Base-by-base conservation (phyloP, 129 eudicot species). In the Glebionis coronaria region DNA sequence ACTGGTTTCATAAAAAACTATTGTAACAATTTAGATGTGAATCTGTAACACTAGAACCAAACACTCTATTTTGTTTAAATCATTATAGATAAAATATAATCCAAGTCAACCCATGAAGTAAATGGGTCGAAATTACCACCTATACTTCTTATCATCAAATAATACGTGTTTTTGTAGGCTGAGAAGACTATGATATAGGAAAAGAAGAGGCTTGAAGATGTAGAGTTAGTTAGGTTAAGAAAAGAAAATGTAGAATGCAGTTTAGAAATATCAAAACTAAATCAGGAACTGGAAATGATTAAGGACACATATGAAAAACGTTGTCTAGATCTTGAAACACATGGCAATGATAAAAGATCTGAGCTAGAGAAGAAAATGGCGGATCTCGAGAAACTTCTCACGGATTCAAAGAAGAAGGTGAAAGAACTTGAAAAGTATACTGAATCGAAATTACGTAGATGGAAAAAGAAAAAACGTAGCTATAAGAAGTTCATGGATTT, bases 381-480 rank as follows among this genome's bases (percentile, higher is more conserved):
- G 51, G 91, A 85, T 76, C 88, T 87, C 58, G 86, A 83, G 54
- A 27, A 66, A 65, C 85, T 73, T 67, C 65, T 80, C 68, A 25
- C 70, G 60, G 86, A 74, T 68, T 82, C 97, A 67, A 79, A 69
- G 59, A 87, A 82, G 64, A 86, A 80, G 72, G 88, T 82, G 53
- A 75, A 87, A 73, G 91, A 86, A 68, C 85, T 83, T 63, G 91
- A 90, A 79, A 84, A 77, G 3, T 80, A 65, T 44, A 44, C 83
- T 7, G 86, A 87, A 80, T 84, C 95, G 1, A 87, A 90, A 63
- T 82, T 54, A 52, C 45, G 44, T 47, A 64, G 76, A 73, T 86
- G 88, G 95, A 86, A 78, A 71, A 82, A 75, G 75, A 90, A 82
- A 78, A 91, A 90, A 65, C 84, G 65, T 23, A 79, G 83, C 3